Conservation (phyloP, 441 rosid genomes). For the Geranium incanum region DNA sequence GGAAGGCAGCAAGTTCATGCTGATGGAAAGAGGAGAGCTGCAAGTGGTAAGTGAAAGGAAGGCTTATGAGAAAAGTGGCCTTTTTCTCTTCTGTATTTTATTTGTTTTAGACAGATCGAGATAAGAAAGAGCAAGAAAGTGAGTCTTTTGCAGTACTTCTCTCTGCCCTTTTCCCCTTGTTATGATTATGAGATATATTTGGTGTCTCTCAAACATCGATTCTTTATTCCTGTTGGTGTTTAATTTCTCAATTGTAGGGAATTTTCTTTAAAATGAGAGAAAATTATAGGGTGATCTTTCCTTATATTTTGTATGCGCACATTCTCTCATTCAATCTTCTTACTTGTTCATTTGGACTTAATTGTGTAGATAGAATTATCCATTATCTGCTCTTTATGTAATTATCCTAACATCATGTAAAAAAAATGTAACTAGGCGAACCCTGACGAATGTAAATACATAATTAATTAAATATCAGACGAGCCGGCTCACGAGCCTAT, state of each 20-base stretch:
- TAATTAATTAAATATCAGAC: no score
- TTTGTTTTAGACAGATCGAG: background rate
- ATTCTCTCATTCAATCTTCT: background rate
- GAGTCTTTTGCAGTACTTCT: background rate
- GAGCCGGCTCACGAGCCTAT: no score
- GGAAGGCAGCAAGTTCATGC: conserved; percentile 28
- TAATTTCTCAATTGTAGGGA: background rate
- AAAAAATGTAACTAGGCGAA: no score
- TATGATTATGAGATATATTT: background rate
- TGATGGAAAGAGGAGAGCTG: conserved; percentile 51
- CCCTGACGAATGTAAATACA: no score
- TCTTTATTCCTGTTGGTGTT: background rate
- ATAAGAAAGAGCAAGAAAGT: background rate
- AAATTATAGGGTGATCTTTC: background rate
- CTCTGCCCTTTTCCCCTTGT: no score
- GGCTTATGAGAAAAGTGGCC: background rate
- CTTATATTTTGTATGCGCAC: background rate
- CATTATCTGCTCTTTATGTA: no score
- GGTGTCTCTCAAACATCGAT: background rate
- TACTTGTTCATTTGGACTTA: background rate
- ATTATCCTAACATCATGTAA: no score
- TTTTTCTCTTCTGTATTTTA: background rate
- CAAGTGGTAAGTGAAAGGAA: conserved; percentile 39
- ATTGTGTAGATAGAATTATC: no score
- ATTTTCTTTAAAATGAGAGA: background rate